Evolutionary conservation across 495 filamentous ascomycete species (phyloP), one percentile per base, ranked within the genome.

Genomic region (Hypoxylon perforatum): DNA sequence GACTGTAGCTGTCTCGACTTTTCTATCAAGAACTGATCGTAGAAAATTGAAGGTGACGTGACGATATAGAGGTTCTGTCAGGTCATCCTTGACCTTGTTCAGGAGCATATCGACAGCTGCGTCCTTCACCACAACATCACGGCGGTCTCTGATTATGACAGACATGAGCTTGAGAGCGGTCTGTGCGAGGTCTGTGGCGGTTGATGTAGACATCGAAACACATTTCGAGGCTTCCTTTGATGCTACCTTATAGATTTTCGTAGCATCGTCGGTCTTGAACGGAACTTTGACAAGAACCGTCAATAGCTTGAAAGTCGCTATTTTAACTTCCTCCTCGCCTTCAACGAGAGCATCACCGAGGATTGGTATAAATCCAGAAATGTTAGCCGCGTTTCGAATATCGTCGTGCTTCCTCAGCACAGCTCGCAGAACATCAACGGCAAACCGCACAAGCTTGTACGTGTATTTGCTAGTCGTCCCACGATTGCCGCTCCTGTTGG

Each of bases 21-120:
- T 96, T 21, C 93, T 84, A 19, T 89, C 87, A 77, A 98, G 86
- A 39, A 98, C 87, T 0, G 91, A 90, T 48, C 91, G 87, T 23
- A 99, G 81, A 73, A 99, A 97, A 73, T 92, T 97, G 82, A 97
- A 99, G 0, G 92, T 92, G 35, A 94, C 84, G 55, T 95, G 93
- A 61, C 97, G 91, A 44, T 92, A 90, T 54, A 96, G 90, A 15
- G 94, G 94, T 70, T 97, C 92, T 42, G 96, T 94, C 25, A 99
- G 81, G 71, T 98, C 94, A n/a, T 92, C 86, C 58, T 91, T 91
- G 35, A 98, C 77, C 28, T 91, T 89, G 56, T 88, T 87, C 18
- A 99, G 88, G 0, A 99, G 79, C 78, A 93, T 91, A 36, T 93
- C 91, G 49, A 98, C 80, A 28, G 93, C 88, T 1, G 84, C 87